These are phyloP conservation scores for Pichia phayaonensis DNA, from an alignment of 805 yeast genomes.

Conservation along the genomic window DNA sequence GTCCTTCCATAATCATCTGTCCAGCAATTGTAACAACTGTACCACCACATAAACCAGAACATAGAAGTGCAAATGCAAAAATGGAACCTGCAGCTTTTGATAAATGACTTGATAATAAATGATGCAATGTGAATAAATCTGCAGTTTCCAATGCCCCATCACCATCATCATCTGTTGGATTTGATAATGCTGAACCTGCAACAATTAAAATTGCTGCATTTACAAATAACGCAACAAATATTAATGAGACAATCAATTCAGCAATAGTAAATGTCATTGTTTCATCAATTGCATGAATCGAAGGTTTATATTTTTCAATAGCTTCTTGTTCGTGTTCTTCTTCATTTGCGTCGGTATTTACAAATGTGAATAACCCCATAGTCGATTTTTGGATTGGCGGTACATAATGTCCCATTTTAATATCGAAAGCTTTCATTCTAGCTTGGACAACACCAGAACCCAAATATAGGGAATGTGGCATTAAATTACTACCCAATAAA, in stretches of 20 bases:
- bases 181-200: constrained; percentile 75
- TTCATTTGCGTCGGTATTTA: constrained; percentile 23
- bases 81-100: constrained; percentile 84
- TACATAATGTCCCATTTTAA: constrained; percentile 51
- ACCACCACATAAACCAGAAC: constrained; percentile 93
- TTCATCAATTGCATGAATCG: constrained; percentile 70
- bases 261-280: constrained; percentile 75
- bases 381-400: constrained; percentile 25
- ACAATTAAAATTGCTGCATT: constrained; percentile 85
- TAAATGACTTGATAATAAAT: constrained; percentile 57
- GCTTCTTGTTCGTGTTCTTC: constrained; percentile 33
- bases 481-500: constrained; percentile 86
- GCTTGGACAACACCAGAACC: constrained; percentile 90
- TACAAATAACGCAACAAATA: constrained; percentile 87
- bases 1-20: constrained; percentile 90
- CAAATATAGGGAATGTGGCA: constrained; percentile 87
- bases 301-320: constrained; percentile 47
- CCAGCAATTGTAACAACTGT: constrained; percentile 92
- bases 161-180: constrained; percentile 33
- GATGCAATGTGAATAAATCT: constrained; percentile 74
- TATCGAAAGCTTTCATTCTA: constrained; percentile 71
- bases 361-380: constrained; percentile 10
- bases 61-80: constrained; percentile 81
- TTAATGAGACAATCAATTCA: constrained; percentile 73
- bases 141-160: constrained; percentile 66